Evolutionary conservation across 2,329 filamentous ascomycete species (phyloP).

Genomic region (Ophidiomyces ophidiicola): DNA sequence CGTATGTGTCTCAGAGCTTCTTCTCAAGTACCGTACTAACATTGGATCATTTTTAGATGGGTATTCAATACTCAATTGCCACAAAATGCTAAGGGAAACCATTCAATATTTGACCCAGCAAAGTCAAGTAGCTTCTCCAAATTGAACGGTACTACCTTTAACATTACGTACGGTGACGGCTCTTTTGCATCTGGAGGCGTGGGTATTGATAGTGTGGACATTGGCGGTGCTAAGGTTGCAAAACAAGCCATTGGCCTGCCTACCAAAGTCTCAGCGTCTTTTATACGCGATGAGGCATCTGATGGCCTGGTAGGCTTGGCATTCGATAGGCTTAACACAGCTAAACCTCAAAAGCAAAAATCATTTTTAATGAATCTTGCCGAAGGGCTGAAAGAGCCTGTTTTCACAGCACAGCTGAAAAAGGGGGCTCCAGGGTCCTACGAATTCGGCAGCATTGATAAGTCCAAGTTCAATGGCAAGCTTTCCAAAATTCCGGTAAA

Average conservation of each 20-base stretch:
- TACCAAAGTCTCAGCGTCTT: constrained; percentile 44
- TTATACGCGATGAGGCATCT: constrained; percentile 40
- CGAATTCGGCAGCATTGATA: constrained; percentile 61
- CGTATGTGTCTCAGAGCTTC: constrained; percentile 39
- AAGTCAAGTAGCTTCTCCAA: constrained; percentile 42
- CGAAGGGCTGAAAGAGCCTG: constrained; percentile 46
- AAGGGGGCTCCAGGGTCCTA: constrained; percentile 51
- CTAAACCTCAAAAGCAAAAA: constrained; percentile 50
- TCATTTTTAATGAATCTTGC: constrained; percentile 65
- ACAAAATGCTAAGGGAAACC: constrained; percentile 34
- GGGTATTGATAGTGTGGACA: constrained; percentile 51
- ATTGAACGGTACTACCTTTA: constrained; percentile 43
- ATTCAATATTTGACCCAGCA: constrained; percentile 44
- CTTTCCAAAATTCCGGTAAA: constrained; percentile 53
- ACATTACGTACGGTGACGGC: constrained; percentile 54
- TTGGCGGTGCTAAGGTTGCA: constrained; percentile 49
- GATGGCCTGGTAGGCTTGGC: constrained; percentile 52
- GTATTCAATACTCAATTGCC: constrained; percentile 53
- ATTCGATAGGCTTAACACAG: constrained; percentile 50
- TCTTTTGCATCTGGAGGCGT: constrained; percentile 52
- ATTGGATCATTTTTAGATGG: too few species aligned
- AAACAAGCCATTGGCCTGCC: constrained; percentile 56
- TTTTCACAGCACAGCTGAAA: constrained; percentile 60
- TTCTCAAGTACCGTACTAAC: not conserved
- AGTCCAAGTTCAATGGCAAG: constrained; percentile 48